A percentile compares a stretch with the other conserved stretches of the same genome.
These are phyloP conservation scores for Heritiera littoralis DNA, from an alignment of 345 rosid genomes.

Conservation along the genomic window DNA sequence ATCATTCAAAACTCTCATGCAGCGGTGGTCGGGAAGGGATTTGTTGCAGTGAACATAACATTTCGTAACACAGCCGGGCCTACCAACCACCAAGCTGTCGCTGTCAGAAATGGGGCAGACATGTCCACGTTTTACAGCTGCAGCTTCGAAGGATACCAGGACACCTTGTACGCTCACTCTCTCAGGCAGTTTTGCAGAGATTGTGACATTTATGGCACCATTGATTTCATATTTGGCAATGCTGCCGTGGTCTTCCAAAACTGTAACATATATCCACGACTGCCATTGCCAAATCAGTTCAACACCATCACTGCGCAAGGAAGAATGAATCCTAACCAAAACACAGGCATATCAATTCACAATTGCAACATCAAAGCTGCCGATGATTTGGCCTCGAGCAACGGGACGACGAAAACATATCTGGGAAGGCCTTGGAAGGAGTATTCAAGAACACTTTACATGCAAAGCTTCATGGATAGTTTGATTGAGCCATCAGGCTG, in stretches of 20 bases:
- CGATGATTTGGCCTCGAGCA: constrained; percentile 53
- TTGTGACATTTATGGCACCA: constrained; percentile 55
- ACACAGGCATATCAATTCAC: constrained; percentile 60
- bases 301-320: constrained; percentile 58
- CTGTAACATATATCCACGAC: constrained; percentile 30
- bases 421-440: constrained; percentile 62
- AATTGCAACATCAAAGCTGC: constrained; percentile 62
- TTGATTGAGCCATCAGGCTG: constrained; percentile 33
- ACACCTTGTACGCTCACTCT: constrained; percentile 56
- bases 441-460: constrained; percentile 47
- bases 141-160: constrained; percentile 61
- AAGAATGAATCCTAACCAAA: constrained; percentile 50
- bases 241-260: constrained; percentile 34
- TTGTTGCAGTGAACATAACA: constrained; percentile 51
- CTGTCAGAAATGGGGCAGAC: constrained; percentile 52
- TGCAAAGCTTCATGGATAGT: constrained; percentile 42
- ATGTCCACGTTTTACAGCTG: constrained; percentile 50
- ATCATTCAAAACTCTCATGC: not conserved
- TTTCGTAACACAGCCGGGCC: constrained; percentile 62
- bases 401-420: constrained; percentile 39
- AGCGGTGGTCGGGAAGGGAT: constrained; percentile 48
- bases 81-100: constrained; percentile 56
- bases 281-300: constrained; percentile 37
- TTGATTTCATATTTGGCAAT: constrained; percentile 54
- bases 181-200: constrained; percentile 53